These are phyloP conservation scores for Puccinia horiana DNA, from an alignment of 1,284 basidiomycete species.

Conservation along the genomic window DNA sequence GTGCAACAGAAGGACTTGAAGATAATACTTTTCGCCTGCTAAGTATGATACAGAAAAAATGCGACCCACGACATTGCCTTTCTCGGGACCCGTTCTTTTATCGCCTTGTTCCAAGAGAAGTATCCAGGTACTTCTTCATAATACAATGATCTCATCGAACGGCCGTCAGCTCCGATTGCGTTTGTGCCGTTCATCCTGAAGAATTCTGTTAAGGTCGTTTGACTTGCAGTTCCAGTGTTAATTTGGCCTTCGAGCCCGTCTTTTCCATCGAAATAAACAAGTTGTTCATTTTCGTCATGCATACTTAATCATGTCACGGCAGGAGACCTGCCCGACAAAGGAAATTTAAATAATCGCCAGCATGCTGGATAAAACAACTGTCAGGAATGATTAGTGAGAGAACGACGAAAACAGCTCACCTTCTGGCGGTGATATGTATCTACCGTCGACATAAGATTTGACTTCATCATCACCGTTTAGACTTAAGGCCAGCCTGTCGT, in stretches of 20 bases:
- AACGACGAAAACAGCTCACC: no score
- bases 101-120: neutral
- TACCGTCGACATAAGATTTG: neutral
- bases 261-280: neutral
- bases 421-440: conserved; percentile 15
- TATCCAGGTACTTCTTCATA: neutral
- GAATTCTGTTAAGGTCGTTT: neutral
- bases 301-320: neutral
- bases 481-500: neutral
- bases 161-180: neutral
- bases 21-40: neutral
- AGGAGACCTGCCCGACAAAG: neutral
- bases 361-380: no score
- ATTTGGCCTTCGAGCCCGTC: neutral
- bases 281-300: neutral
- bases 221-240: neutral
- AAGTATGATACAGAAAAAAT: neutral
- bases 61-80: neutral
- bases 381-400: no score
- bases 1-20: neutral
- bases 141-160: neutral
- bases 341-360: no score
- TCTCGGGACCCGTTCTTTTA: neutral
- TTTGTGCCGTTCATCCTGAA: neutral
- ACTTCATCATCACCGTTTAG: neutral